Conservation (phyloP, 129 eudicot genomes). For the Pittosporum tobira region DNA sequence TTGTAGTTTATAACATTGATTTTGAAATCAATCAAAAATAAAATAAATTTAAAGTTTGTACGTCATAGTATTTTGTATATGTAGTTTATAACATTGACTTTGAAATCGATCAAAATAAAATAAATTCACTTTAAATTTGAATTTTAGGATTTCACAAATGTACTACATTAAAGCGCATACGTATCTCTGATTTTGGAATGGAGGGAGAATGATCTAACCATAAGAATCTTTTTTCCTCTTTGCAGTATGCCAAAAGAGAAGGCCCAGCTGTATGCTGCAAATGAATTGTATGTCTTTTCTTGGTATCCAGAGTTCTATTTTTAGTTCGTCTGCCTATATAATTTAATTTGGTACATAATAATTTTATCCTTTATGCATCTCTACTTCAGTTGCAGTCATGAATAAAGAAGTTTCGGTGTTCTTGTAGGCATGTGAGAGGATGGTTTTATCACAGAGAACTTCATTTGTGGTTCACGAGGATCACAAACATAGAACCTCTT, state of each 20-base stretch:
- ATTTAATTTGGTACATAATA: background rate
- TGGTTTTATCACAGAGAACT: slow-evolving; percentile 75
- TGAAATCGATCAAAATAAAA: too few relatives aligned
- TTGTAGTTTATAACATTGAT: too few relatives aligned
- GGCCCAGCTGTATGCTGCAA: slow-evolving; percentile 90
- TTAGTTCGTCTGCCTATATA: background rate
- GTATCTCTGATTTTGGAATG: too few relatives aligned
- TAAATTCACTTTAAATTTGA: too few relatives aligned
- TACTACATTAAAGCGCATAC: too few relatives aligned
- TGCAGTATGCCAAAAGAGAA: slow-evolving; percentile 96
- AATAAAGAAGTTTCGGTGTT: background rate
- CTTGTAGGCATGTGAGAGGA: slow-evolving; percentile 64
- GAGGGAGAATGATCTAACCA: slow-evolving; percentile 3
- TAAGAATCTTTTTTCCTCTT: slow-evolving; percentile 12
- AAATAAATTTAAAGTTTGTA: too few relatives aligned
- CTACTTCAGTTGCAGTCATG: background rate
- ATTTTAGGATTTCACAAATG: too few relatives aligned
- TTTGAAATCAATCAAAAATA: too few relatives aligned
- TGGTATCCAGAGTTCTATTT: background rate
- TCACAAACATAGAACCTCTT: slow-evolving; percentile 55
- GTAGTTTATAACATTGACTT: too few relatives aligned
- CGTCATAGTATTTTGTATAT: too few relatives aligned
- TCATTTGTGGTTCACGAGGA: slow-evolving; percentile 63
- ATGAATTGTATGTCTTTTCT: slow-evolving; percentile 64
- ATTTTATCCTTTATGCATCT: too few relatives aligned